Evolutionary conservation across 805 yeast genomes (phyloP), one percentile per base, ranked within the genome.

Genomic region (Naumovozyma dairenensis): DNA sequence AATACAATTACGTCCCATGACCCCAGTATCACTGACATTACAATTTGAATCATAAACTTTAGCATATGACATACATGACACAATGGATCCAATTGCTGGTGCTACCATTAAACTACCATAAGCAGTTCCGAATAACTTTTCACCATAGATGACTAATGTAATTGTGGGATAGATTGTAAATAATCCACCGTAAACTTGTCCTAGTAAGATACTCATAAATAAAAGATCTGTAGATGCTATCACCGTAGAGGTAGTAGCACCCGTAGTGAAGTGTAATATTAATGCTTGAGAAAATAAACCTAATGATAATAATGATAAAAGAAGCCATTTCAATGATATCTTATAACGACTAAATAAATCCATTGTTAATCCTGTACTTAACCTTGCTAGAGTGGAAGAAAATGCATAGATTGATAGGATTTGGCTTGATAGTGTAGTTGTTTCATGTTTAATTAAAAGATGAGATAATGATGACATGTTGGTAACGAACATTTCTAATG

Each of bases 71-170:
- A 81, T 48, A 5, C 94, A 87, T 46, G 71, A 81, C 2, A 72
- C 40, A 4, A 80, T 63, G 2, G 89, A 66, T 1, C 95, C 94
- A 2, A 83, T 42, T 0, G 96, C 95, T 2, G 96, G 94, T 0
- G 93, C 92, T 22, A 82, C 67, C 71, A 85, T 79, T 53, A 85
- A 82, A 17, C 80, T 64, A 2, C 96, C 96, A 84, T 95, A 89
- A 2, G 89, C 81, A 2, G 94, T 81, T 0, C 96, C 97, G 57
- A 89, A 74, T 21, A 82, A 70, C 28, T 81, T 86, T 16, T 81
- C 69, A 0, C 96, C 96, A 86, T 95, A 92, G 3, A 82, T 73
- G 4, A 78, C 66, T 1, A 94, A 79, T 12, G 86, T 74, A 10
- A 86, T 67, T 0, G 94, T 80, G 3, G 98, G 97, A 46, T 76